Conservation (phyloP, 2,329 filamentous ascomycete genomes). For the Aspergillus eucalypticola region DNA sequence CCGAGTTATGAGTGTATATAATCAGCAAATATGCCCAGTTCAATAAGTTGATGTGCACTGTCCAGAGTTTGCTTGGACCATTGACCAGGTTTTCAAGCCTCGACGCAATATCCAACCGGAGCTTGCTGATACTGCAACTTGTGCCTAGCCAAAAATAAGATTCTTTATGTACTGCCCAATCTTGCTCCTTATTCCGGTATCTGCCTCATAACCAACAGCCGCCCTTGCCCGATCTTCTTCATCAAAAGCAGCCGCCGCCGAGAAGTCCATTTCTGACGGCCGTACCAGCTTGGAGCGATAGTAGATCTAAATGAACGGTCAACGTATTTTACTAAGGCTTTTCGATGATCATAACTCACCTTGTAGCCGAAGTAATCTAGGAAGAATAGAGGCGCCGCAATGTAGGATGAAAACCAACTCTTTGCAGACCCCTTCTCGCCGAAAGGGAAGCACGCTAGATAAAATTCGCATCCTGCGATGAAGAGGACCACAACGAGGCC, state of each 20-base stretch:
- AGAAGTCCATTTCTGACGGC: slow-evolving; percentile 26
- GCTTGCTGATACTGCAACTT: not conserved
- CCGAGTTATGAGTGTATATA: no score
- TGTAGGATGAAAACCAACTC: slow-evolving; percentile 36
- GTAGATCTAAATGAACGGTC: slow-evolving; percentile 18
- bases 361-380: slow-evolving; percentile 33
- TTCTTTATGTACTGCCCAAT: slow-evolving; percentile 1
- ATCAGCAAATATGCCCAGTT: no score
- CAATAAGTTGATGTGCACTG: no score
- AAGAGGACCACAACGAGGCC: slow-evolving; percentile 29
- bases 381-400: slow-evolving; percentile 34
- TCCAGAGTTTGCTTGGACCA: no score
- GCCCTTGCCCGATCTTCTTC: slow-evolving; percentile 21
- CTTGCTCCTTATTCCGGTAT: not conserved
- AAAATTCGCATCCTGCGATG: slow-evolving; percentile 36
- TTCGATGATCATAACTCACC: slow-evolving; percentile 7
- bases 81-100: no score
- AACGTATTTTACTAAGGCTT: not conserved
- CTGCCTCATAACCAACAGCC: slow-evolving; percentile 1
- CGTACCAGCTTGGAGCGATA: slow-evolving; percentile 24
- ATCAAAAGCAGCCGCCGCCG: slow-evolving; percentile 24
- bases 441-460: slow-evolving; percentile 34
- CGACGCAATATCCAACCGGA: no score
- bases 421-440: slow-evolving; percentile 31
- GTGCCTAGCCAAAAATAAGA: not conserved